These are phyloP conservation scores for Trypanosoma mega DNA, from an alignment of 208 protist species.

Conservation along the genomic window DNA sequence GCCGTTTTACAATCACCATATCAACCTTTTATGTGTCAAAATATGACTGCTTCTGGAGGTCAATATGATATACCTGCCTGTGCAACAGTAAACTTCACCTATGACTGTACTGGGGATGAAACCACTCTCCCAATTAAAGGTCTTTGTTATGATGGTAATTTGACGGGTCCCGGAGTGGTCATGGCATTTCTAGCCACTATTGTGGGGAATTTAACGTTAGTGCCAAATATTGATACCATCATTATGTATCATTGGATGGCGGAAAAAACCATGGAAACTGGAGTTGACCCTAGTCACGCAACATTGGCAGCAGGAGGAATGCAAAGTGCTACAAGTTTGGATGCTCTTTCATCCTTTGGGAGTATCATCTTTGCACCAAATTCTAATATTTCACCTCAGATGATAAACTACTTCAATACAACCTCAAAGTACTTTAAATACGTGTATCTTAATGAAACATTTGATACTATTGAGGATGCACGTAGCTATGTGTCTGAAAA, in stretches of 20 bases:
- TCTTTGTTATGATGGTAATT: conserved; percentile 6
- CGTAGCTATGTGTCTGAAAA: conserved; percentile 35
- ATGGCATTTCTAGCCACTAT: conserved; percentile 36
- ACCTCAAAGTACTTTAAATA: conserved; percentile 40
- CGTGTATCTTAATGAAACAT: too few relatives aligned
- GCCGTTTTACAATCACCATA: conserved; percentile 21
- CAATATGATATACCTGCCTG: conserved; percentile 24
- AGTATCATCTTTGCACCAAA: conserved; percentile 56
- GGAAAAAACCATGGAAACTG: too few relatives aligned
- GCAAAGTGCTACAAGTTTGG: conserved; percentile 37
- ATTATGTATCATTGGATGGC: too few relatives aligned
- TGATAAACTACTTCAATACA: conserved; percentile 37
- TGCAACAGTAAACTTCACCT: background rate
- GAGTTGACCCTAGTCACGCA: conserved; percentile 10
- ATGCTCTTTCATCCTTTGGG: conserved; percentile 46
- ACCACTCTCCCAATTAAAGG: conserved; percentile 4
- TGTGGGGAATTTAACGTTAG: too few relatives aligned
- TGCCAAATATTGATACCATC: too few relatives aligned
- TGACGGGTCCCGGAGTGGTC: conserved; percentile 23
- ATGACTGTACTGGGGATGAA: conserved; percentile 11
- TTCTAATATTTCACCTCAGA: conserved; percentile 33
- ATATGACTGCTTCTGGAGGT: background rate
- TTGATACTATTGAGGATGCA: conserved; percentile 54
- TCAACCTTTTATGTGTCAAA: conserved; percentile 27
- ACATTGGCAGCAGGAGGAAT: conserved; percentile 15